phyloP scores from a whole-genome alignment of 129 eudicot genomes.

The Helianthus tuberosus region DNA sequence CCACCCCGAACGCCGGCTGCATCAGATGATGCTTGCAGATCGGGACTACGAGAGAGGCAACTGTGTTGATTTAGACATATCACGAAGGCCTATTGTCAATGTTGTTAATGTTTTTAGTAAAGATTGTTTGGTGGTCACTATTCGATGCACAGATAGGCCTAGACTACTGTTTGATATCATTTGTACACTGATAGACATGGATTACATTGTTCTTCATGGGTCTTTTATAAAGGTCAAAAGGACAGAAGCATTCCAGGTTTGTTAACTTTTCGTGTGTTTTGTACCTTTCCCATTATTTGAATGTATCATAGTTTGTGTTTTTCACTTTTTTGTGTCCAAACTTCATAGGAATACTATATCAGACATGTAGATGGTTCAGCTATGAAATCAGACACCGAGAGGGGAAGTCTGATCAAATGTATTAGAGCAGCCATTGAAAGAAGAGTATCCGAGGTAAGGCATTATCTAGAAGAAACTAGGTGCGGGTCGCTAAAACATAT shows the following conservation, averaged over 20 bases:
- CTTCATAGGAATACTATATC: not conserved
- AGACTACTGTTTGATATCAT: no score
- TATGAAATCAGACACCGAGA: slow-evolving; percentile 6
- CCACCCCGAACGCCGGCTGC: no score
- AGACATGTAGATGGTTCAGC: slow-evolving; percentile 1
- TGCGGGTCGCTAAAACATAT: not conserved
- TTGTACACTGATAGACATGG: not conserved
- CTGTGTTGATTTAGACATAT: no score
- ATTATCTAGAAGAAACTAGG: not conserved
- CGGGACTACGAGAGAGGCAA: no score
- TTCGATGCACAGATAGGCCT: no score
- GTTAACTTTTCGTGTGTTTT: not conserved
- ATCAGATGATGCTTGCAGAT: no score
- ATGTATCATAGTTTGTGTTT: no score
- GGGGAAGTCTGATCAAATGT: slow-evolving; percentile 9
- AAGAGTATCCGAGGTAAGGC: slow-evolving; percentile 5
- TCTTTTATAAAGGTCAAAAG: not conserved
- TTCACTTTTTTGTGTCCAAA: not conserved
- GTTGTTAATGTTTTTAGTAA: no score
- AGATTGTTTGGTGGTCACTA: no score
- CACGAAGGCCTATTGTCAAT: no score
- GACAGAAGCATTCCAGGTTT: slow-evolving; percentile 2
- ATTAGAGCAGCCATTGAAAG: not conserved
- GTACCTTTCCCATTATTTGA: no score
- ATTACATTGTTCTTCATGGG: not conserved